phyloP scores from a whole-genome alignment of 108 stramenopile genomes.

The Nannochloropsis oceanica region DNA sequence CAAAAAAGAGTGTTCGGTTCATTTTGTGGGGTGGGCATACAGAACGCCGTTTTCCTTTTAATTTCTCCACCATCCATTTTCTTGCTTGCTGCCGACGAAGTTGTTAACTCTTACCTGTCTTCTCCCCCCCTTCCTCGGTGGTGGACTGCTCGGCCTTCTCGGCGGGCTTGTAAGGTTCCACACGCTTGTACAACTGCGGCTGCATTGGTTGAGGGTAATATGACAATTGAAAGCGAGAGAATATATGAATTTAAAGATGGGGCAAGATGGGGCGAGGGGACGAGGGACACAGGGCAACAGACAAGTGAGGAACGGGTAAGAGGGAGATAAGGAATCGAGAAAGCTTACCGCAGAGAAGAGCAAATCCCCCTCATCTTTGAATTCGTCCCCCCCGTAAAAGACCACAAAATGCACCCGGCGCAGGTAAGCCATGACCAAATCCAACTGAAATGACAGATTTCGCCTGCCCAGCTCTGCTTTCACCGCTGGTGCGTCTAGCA shows the following conservation, averaged over 20 bases:
- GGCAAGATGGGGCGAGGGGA: too few relatives aligned
- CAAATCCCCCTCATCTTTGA: constrained; percentile 30
- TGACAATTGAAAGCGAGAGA: too few relatives aligned
- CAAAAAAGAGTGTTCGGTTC: too few relatives aligned
- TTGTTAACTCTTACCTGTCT: too few relatives aligned
- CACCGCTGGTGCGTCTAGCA: background rate
- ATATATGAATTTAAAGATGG: too few relatives aligned
- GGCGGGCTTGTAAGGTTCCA: background rate
- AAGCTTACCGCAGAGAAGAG: background rate
- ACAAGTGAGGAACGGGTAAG: too few relatives aligned
- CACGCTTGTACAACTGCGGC: background rate
- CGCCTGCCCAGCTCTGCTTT: background rate
- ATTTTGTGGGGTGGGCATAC: too few relatives aligned
- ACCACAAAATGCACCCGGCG: constrained; percentile 29
- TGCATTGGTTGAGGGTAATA: background rate
- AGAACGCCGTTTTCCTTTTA: too few relatives aligned
- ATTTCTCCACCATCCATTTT: too few relatives aligned
- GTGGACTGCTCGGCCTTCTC: background rate
- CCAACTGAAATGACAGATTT: constrained; percentile 10
- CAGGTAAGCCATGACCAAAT: constrained; percentile 30
- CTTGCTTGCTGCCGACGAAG: too few relatives aligned
- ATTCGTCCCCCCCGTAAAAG: constrained; percentile 30
- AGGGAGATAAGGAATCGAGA: too few relatives aligned
- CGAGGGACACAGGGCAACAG: too few relatives aligned
- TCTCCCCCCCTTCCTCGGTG: background rate